These are phyloP conservation scores for Ilex asprella DNA, from an alignment of 257 asterid genomes.

Conservation along the genomic window DNA sequence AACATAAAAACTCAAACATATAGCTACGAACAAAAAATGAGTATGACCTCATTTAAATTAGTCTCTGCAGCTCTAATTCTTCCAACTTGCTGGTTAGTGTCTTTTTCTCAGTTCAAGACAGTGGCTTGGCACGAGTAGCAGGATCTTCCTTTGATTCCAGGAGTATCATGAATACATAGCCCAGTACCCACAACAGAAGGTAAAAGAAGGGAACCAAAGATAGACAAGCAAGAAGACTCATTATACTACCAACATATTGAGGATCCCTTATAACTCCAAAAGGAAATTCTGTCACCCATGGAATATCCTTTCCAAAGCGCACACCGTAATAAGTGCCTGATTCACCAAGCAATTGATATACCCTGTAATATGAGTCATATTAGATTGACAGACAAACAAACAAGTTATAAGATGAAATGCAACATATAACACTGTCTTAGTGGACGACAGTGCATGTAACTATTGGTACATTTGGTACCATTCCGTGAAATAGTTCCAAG, in stretches of 20 bases:
- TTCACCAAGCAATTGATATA: slow-evolving; percentile 87
- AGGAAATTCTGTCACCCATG: slow-evolving; percentile 83
- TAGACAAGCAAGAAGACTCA: slow-evolving; percentile 75
- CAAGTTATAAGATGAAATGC: too few relatives aligned
- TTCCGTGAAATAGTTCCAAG: too few relatives aligned
- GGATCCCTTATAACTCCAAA: slow-evolving; percentile 88
- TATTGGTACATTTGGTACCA: too few relatives aligned
- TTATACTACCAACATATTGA: slow-evolving; percentile 79
- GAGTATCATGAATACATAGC: slow-evolving; percentile 60
- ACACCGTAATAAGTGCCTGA: slow-evolving; percentile 89
- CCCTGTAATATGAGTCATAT: slow-evolving; percentile 43
- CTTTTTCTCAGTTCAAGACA: slow-evolving; percentile 24
- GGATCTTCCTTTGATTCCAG: slow-evolving; percentile 78
- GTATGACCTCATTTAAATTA: too few relatives aligned
- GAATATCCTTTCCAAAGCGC: slow-evolving; percentile 76
- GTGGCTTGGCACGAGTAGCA: slow-evolving; percentile 65
- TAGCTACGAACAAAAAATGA: too few relatives aligned
- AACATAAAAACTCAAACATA: too few relatives aligned
- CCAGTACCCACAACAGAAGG: slow-evolving; percentile 58
- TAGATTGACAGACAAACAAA: background rate
- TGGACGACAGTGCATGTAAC: too few relatives aligned
- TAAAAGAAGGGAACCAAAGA: slow-evolving; percentile 62
- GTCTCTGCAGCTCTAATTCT: background rate
- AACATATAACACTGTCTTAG: too few relatives aligned
- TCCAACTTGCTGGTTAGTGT: background rate